Conservation (phyloP, 2,329 filamentous ascomycete genomes). For the Fusarium chaquense region DNA sequence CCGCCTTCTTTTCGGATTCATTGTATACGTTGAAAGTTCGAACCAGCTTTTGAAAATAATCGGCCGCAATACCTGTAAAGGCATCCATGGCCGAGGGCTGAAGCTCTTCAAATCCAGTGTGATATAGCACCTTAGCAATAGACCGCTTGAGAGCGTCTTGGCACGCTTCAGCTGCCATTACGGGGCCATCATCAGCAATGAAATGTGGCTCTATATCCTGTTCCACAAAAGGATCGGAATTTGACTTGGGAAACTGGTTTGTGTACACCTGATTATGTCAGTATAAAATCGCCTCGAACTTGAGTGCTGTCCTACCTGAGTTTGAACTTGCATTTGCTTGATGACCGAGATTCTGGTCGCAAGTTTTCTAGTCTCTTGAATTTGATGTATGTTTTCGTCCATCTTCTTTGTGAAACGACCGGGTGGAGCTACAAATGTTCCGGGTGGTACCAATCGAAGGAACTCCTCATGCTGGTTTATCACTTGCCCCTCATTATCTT, state of each 20-base stretch:
- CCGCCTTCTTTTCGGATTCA: conserved; percentile 81
- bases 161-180: conserved; percentile 86
- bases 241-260: conserved; percentile 98
- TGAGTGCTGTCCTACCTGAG: conserved; percentile 73
- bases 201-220: conserved; percentile 90
- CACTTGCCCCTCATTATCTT: conserved; percentile 89
- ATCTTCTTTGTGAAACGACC: conserved; percentile 82
- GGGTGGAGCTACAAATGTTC: conserved; percentile 79
- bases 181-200: conserved; percentile 85
- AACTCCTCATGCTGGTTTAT: conserved; percentile 90
- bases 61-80: conserved; percentile 87
- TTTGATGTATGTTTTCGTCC: conserved; percentile 90
- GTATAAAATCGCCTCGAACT: background rate
- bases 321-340: conserved; percentile 99
- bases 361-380: conserved; percentile 96
- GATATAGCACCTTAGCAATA: conserved; percentile 94
- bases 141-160: conserved; percentile 88
- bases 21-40: conserved; percentile 84
- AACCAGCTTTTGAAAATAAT: conserved; percentile 89
- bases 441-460: conserved; percentile 79
- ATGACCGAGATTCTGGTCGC: conserved; percentile 97
- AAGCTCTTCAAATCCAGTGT: conserved; percentile 95
- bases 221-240: conserved; percentile 89
- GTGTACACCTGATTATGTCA: conserved; percentile 78
- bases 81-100: conserved; percentile 94